Conservation (phyloP, 2,329 filamentous ascomycete genomes). For the Exophiala calicioides region DNA sequence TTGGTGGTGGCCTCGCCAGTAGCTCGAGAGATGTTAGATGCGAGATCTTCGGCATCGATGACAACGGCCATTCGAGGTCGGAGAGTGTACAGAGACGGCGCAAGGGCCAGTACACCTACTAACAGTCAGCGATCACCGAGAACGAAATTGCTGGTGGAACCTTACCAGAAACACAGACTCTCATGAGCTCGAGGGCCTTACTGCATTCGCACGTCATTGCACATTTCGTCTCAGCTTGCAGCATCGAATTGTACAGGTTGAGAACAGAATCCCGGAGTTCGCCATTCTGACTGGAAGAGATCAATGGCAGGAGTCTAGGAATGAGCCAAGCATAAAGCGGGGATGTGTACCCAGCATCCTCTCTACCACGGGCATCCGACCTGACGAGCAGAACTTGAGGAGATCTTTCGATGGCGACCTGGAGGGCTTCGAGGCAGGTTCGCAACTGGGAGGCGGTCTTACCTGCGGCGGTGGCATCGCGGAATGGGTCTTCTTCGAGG, state of each 20-base stretch:
- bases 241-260: constrained; percentile 13
- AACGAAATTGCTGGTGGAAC: neutral
- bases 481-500: constrained; percentile 67
- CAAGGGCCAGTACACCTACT: constrained; percentile 13
- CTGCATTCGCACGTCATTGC: constrained; percentile 1
- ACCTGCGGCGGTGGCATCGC: constrained; percentile 51
- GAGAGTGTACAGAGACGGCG: neutral
- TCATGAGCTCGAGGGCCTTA: constrained; percentile 14
- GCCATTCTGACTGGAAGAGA: constrained; percentile 30
- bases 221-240: constrained; percentile 16
- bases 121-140: constrained; percentile 1
- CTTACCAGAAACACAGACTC: constrained; percentile 16
- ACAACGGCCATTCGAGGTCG: constrained; percentile 14
- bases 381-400: constrained; percentile 66
- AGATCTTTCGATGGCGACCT: constrained; percentile 72
- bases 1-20: neutral
- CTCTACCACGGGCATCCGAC: constrained; percentile 48
- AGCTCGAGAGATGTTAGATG: neutral
- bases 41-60: constrained; percentile 21
- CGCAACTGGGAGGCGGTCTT: constrained; percentile 45
- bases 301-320: constrained; percentile 53
- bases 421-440: constrained; percentile 76
- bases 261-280: constrained; percentile 14
- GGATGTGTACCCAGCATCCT: constrained; percentile 34
- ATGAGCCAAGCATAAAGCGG: constrained; percentile 58